Conservation (phyloP, 208 protist species). For the Leishmania amazonensis region DNA sequence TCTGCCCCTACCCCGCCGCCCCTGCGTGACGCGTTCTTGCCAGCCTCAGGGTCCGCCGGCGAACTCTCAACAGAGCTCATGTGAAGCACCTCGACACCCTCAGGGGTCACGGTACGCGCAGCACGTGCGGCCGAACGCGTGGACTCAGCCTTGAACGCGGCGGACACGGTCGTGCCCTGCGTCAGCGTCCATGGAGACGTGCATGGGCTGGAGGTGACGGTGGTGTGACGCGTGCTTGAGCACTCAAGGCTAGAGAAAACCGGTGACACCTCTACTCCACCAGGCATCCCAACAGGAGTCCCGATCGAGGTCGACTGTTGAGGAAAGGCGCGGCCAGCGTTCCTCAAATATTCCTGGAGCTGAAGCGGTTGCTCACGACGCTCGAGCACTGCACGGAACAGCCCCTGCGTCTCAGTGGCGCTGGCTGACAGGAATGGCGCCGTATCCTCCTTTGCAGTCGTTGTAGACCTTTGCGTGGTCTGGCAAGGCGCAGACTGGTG, state of each 20-base stretch:
- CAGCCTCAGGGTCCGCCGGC: background rate
- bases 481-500: background rate
- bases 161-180: background rate
- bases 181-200: background rate
- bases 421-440: background rate
- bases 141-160: background rate
- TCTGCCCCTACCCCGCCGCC: background rate
- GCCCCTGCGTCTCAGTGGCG: constrained; percentile 1
- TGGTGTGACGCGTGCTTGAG: background rate
- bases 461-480: background rate
- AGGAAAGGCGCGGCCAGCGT: background rate
- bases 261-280: background rate
- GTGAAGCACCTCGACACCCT: background rate
- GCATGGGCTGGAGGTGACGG: background rate
- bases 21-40: background rate
- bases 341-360: background rate
- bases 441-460: background rate
- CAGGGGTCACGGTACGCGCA: background rate
- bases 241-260: background rate
- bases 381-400: constrained; percentile 13
- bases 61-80: background rate
- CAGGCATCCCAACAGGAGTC: background rate
- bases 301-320: background rate
- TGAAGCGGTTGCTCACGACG: constrained; percentile 16
- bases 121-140: background rate